Evolutionary conservation across 2,329 filamentous ascomycete genomes (phyloP).

Genomic region (Arthrobotrys sphaeroides): DNA sequence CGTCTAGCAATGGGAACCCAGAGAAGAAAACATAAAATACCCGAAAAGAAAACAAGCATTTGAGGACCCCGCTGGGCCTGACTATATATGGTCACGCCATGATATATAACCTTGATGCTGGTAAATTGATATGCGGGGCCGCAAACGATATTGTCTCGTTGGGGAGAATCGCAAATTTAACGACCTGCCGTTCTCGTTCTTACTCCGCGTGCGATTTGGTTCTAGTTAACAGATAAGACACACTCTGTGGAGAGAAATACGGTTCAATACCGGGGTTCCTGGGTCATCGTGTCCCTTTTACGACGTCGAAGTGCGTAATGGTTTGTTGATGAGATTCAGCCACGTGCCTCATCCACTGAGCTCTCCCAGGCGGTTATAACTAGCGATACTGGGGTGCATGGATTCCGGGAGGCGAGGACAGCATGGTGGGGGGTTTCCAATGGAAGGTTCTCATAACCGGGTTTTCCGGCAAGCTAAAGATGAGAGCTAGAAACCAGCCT

Average conservation of each 20-base stretch:
- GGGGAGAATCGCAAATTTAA: slow-evolving; percentile 5
- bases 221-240: slow-evolving; percentile 9
- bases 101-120: slow-evolving; percentile 26
- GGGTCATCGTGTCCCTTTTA: background rate
- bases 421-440: background rate
- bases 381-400: background rate
- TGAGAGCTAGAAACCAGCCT: background rate
- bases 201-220: slow-evolving; percentile 1
- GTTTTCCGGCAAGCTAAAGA: background rate
- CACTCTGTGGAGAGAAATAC: background rate
- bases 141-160: slow-evolving; percentile 36
- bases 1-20: no score
- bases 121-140: slow-evolving; percentile 40
- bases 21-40: no score
- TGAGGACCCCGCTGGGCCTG: slow-evolving; percentile 11
- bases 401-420: no score
- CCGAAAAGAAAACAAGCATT: background rate
- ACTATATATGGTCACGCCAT: slow-evolving; percentile 35
- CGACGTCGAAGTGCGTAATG: background rate
- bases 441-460: slow-evolving; percentile 15
- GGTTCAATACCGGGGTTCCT: slow-evolving; percentile 3
- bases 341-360: slow-evolving; percentile 22
- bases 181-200: slow-evolving; percentile 18
- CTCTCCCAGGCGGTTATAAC: background rate
- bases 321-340: background rate